Evolutionary conservation across 1,284 basidiomycete species (phyloP).

Genomic region (Lignosus rhinocerotis): DNA sequence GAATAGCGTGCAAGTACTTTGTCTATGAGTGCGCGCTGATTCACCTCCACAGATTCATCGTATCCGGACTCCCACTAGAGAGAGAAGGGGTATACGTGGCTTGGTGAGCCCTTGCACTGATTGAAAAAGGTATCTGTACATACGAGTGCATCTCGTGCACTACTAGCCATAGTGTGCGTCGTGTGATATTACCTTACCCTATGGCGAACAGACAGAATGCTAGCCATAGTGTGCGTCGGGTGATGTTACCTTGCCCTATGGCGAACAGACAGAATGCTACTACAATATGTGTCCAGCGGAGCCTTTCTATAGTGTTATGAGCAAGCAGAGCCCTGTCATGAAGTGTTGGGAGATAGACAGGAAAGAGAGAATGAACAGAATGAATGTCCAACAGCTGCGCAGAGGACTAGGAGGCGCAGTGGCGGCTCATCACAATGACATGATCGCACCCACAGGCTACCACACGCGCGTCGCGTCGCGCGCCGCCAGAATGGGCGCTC

Average conservation of each 20-base stretch:
- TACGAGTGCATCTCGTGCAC: conserved; percentile 25
- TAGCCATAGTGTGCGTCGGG: conserved; percentile 13
- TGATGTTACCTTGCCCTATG: no score
- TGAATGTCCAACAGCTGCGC: neutral
- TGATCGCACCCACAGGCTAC: neutral
- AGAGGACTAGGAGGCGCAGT: neutral
- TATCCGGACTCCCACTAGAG: conserved; percentile 68
- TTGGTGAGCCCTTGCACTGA: neutral
- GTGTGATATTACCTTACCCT: no score
- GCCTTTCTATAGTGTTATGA: no score
- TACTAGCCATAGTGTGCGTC: conserved; percentile 15
- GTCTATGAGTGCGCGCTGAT: conserved; percentile 92
- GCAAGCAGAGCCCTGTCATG: no score
- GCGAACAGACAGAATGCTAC: no score
- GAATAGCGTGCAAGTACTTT: conserved; percentile 94
- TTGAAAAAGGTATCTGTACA: neutral
- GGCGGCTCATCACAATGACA: neutral
- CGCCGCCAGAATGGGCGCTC: conserved; percentile 3
- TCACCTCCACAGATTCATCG: conserved; percentile 90
- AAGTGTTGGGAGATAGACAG: neutral
- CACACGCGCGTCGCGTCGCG: conserved; percentile 16
- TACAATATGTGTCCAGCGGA: no score
- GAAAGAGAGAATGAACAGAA: no score
- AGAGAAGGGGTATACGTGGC: no score
- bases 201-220: no score